A percentile compares a stretch with the other conserved stretches of the same genome.
Evolutionary conservation across 1,284 basidiomycete genomes (phyloP).

Genomic region (Ceratobasidium papillatum): DNA sequence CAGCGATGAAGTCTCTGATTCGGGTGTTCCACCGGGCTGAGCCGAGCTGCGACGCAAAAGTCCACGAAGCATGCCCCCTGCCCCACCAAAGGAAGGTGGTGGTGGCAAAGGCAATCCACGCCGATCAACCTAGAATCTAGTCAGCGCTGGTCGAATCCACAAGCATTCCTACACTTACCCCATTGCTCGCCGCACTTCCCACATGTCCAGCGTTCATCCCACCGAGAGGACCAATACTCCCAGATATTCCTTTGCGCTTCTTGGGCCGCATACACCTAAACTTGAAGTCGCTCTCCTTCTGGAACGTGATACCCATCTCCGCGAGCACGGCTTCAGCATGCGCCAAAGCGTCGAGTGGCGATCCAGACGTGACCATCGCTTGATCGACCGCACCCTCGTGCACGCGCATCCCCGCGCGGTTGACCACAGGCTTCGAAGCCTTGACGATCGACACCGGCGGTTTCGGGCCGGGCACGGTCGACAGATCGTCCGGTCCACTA

Average conservation of each 20-base stretch:
- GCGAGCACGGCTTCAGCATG: slow-evolving; percentile 83
- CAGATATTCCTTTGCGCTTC: slow-evolving; percentile 62
- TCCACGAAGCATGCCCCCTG: slow-evolving; percentile 82
- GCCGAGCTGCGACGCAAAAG: slow-evolving; percentile 88
- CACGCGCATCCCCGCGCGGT: slow-evolving; percentile 74
- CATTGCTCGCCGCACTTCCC: slow-evolving; percentile 60
- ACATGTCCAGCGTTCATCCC: slow-evolving; percentile 40
- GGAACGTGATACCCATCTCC: slow-evolving; percentile 91
- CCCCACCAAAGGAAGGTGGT: slow-evolving; percentile 66
- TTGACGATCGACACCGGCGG: slow-evolving; percentile 34
- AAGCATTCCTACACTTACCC: slow-evolving; percentile 62
- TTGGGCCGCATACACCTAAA: slow-evolving; percentile 81
- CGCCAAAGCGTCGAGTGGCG: slow-evolving; percentile 87
- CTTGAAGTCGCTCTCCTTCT: slow-evolving; percentile 88
- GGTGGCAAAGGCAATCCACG: slow-evolving; percentile 82
- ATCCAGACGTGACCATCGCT: slow-evolving; percentile 84
- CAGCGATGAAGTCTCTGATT: slow-evolving; percentile 46
- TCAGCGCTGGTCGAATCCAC: not conserved
- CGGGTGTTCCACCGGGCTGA: slow-evolving; percentile 56
- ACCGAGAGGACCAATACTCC: slow-evolving; percentile 26
- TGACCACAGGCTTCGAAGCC: slow-evolving; percentile 47
- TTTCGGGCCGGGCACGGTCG: not conserved
- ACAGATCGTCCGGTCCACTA: not conserved
- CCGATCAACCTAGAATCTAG: slow-evolving; percentile 70
- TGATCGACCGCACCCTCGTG: slow-evolving; percentile 96